Evolutionary conservation across 2,329 filamentous ascomycete genomes (phyloP), one percentile per base, ranked within the genome.

Genomic region (Penicillium sp.): DNA sequence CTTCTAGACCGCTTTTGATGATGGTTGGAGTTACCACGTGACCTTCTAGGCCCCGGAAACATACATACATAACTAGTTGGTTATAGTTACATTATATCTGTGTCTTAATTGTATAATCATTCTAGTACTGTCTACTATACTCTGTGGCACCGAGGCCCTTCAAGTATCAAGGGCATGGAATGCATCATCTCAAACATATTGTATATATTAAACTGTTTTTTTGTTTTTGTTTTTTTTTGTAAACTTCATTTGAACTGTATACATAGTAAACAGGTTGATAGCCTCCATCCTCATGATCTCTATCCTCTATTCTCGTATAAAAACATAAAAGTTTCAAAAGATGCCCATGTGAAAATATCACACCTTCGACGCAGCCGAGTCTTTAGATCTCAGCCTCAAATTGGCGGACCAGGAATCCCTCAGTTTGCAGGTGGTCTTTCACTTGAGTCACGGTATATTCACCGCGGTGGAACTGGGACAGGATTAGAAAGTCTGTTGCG

Each of bases 381-480:
- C 3, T 21, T 63, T 38, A 67, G 6, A 67, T 58, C 12, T 62
- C 57, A 50, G 49, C 72, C 80, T 97, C 93, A 69, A 89, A 91
- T 57, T 86, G 84, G 62, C 94, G 84, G n/a, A 97, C 89, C 57
- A 91, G 74, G 57, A 96, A 80, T 0, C 90, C 90, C 69, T 87
- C 85, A 37, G 83, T 80, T 25, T 81, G 81, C 58, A 99, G 75
- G 70, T 90, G 84, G 58, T 95, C 89, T 78, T 99, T 99, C 48
- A 99, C 94, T 70, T 97, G 88, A 74, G 87, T 88, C 17, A 99
- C 93, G 0, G 93, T 96, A 76, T 93, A 99, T 79, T 99, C 93
- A 38, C 89, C 91, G 49, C 94, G 82, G 78, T 99, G 94, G 77
- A 99, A 99, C 84, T 86, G 59, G 38, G 9, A 51, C 29, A 38